Evolutionary conservation across 148 eudicot species (phyloP), one percentile per base, ranked within the genome.

Genomic region (Suaeda aralocaspica): DNA sequence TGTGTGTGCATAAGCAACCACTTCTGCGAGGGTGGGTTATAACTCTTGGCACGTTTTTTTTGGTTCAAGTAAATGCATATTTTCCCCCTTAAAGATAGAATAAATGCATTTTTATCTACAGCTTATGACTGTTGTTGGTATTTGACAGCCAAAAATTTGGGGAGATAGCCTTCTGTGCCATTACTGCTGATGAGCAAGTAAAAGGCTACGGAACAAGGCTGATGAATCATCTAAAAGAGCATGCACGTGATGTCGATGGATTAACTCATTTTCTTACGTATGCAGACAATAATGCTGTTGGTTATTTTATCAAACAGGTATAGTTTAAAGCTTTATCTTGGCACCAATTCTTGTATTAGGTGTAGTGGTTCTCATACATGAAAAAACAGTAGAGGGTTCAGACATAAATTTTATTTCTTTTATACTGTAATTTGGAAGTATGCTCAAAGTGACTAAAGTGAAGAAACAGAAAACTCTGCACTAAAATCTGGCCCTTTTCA

Each of bases 261-360:
- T 75, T 94, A 72, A 91, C 96, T 53, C 99, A 94, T 85, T 94
- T 94, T 81, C 84, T 94, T 59, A 94, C 99, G 29, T 94, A 91
- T 81, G 99, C 99, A 46, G 99, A 94, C 86, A 94, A 94, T 64
- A 94, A 94, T 77, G 99, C 99, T 71, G 99, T 94, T 78, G 99
- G 99, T 72, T 94, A 94, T 77, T 94, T 94, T 73, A 85, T 81
- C 78, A 94, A 94, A 73, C 99, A 94, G 97, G 99, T 94, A 34
- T 22, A 50, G 2, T 45, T 21, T 44, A n/a, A 19, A 2, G 8
- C 16, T 55, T 73, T 41, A 58, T 67, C 34, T 26, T 16, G 49
- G 49, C 41, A 34, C 26, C 59, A 49, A 6, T 66, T 25, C 41
- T 65, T 41, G 53, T 6, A 51, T 16, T 34, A 53, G 46, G 11